A percentile compares a stretch with the other conserved stretches of the same genome.
These are phyloP conservation scores for Stephanodiscus triporus DNA, from an alignment of 108 stramenopile species.

Conservation along the genomic window DNA sequence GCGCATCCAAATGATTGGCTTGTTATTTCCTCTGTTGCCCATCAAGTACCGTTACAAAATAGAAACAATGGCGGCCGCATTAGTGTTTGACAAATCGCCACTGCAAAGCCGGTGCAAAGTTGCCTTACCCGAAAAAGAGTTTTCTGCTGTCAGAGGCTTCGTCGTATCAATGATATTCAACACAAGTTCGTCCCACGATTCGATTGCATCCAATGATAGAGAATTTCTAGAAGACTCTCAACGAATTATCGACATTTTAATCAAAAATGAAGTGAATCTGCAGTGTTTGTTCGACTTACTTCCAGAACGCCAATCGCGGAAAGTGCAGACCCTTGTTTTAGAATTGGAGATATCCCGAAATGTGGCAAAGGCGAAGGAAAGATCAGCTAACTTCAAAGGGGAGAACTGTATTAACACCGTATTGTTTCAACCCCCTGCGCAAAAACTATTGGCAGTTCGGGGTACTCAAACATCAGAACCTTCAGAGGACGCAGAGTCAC, in stretches of 20 bases:
- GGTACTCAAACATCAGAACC: constrained; percentile 4
- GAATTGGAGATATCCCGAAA: constrained; percentile 28
- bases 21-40: constrained; percentile 70
- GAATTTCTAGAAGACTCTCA: constrained; percentile 29
- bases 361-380: constrained; percentile 20
- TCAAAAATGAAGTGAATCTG: constrained; percentile 10
- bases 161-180: constrained; percentile 34
- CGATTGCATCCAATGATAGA: constrained; percentile 20
- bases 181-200: constrained; percentile 4
- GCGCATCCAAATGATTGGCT: constrained; percentile 50
- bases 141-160: constrained; percentile 26
- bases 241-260: constrained; percentile 30
- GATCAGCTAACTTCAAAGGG: constrained; percentile 20
- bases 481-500: constrained; percentile 21
- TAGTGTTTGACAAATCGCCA: constrained; percentile 50
- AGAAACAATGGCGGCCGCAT: constrained; percentile 46
- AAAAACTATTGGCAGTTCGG: background rate
- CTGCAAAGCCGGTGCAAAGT: constrained; percentile 45
- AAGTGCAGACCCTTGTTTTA: constrained; percentile 25
- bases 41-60: constrained; percentile 48
- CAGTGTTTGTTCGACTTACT: constrained; percentile 28
- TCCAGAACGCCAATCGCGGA: constrained; percentile 31
- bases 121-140: constrained; percentile 25
- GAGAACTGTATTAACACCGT: constrained; percentile 26
- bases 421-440: constrained; percentile 12